A percentile compares a stretch with the other conserved stretches of the same genome.
Conservation (phyloP, 2,329 filamentous ascomycete genomes). For the Trichoderma koningiopsis region DNA sequence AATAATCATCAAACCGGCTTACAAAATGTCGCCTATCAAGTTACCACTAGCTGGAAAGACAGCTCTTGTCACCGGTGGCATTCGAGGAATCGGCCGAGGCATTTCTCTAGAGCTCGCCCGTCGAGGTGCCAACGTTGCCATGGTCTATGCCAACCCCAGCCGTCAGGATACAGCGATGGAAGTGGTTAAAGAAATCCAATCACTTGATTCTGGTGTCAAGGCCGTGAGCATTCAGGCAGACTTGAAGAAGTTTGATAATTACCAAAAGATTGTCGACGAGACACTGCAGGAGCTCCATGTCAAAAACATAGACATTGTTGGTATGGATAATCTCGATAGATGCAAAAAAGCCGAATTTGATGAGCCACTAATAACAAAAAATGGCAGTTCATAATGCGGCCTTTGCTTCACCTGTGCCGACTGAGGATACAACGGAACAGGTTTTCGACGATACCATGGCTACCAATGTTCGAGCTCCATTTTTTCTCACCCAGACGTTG, state of each 20-base stretch:
- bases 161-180: background rate
- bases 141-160: slow-evolving; percentile 13
- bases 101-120: slow-evolving; percentile 14
- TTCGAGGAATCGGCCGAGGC: slow-evolving; percentile 3
- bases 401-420: background rate
- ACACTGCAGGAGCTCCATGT: background rate
- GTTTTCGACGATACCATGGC: slow-evolving; percentile 13
- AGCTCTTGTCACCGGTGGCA: slow-evolving; percentile 15
- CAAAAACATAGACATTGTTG: slow-evolving; percentile 11
- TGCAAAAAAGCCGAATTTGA: background rate
- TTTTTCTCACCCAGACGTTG: slow-evolving; percentile 39
- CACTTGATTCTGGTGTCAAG: background rate
- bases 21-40: background rate
- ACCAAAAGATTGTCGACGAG: slow-evolving; percentile 5
- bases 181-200: background rate
- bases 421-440: background rate
- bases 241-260: background rate
- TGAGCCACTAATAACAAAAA: background rate
- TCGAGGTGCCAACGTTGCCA: slow-evolving; percentile 6
- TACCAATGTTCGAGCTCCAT: slow-evolving; percentile 25
- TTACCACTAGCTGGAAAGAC: background rate
- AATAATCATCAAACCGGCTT: background rate
- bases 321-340: background rate
- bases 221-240: slow-evolving; percentile 10
- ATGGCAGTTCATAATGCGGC: slow-evolving; percentile 5